phyloP scores from a whole-genome alignment of 345 rosid species.

The Lepidium africanum region DNA sequence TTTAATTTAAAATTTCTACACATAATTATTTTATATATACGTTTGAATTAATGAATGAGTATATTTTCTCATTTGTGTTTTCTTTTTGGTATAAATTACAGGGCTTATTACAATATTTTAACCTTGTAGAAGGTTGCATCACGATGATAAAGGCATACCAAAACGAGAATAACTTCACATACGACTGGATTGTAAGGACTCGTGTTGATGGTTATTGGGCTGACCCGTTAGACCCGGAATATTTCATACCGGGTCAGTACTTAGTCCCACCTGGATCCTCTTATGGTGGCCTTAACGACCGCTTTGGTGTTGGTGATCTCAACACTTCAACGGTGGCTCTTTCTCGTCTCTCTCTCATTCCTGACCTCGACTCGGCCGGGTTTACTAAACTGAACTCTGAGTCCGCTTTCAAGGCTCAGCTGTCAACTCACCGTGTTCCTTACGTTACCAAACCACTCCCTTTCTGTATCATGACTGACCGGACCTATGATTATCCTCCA shows the following conservation, averaged over 20 bases:
- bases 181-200: slow-evolving; percentile 90
- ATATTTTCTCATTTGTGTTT: not conserved
- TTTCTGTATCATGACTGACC: slow-evolving; percentile 67
- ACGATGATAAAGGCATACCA: slow-evolving; percentile 58
- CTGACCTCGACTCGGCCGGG: slow-evolving; percentile 54
- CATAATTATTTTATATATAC: too few species aligned
- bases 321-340: slow-evolving; percentile 59
- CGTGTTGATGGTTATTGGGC: slow-evolving; percentile 92
- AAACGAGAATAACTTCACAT: slow-evolving; percentile 40
- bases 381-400: slow-evolving; percentile 69
- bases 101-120: slow-evolving; percentile 87
- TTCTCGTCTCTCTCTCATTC: slow-evolving; percentile 71
- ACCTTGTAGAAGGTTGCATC: slow-evolving; percentile 77
- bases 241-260: slow-evolving; percentile 54
- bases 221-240: slow-evolving; percentile 48
- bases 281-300: slow-evolving; percentile 93
- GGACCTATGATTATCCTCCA: slow-evolving; percentile 64
- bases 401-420: slow-evolving; percentile 74
- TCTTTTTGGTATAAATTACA: slow-evolving; percentile 19
- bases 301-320: slow-evolving; percentile 76
- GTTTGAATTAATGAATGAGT: not conserved
- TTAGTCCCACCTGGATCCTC: slow-evolving; percentile 74
- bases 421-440: slow-evolving; percentile 41
- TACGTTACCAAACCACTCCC: slow-evolving; percentile 43
- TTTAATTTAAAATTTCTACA: too few species aligned